Evolutionary conservation across 106 monocot genomes (phyloP).

Genomic region (Amphibolis antarctica): DNA sequence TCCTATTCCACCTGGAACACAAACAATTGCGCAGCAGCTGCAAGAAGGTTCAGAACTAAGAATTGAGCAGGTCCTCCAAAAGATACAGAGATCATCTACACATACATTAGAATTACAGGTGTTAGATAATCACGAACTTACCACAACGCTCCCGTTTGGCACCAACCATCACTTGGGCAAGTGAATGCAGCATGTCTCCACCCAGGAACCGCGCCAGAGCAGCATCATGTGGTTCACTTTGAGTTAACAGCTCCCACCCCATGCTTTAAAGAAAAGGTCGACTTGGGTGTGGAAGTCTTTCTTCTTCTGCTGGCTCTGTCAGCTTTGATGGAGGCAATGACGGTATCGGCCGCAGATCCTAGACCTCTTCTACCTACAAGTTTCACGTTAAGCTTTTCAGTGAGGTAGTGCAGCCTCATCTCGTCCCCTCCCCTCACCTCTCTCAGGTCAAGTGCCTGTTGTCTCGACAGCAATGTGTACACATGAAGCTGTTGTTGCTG

Average conservation of each 20-base stretch:
- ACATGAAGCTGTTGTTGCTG: constrained; percentile 78
- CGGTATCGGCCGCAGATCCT: constrained; percentile 73
- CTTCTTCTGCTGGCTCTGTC: constrained; percentile 43
- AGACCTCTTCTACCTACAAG: constrained; percentile 76
- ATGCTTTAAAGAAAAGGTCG: constrained; percentile 9
- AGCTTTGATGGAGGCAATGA: constrained; percentile 82
- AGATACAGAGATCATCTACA: too few relatives aligned
- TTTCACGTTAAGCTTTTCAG: constrained; percentile 81
- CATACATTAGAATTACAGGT: too few relatives aligned
- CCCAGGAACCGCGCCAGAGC: too few relatives aligned
- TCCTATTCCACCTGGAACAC: too few relatives aligned
- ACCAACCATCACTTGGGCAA: too few relatives aligned
- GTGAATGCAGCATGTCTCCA: too few relatives aligned
- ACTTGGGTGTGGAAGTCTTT: constrained; percentile 4
- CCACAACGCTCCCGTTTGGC: too few relatives aligned
- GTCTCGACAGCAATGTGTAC: constrained; percentile 54
- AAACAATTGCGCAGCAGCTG: too few relatives aligned
- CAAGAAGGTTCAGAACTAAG: too few relatives aligned
- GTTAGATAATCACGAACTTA: too few relatives aligned
- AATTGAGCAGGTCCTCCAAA: too few relatives aligned
- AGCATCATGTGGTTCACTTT: not conserved
- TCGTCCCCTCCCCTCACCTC: constrained; percentile 99
- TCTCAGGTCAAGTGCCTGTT: constrained; percentile 81
- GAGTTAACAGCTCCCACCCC: constrained; percentile 2
- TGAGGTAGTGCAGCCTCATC: constrained; percentile 69